Conservation (phyloP, 495 filamentous ascomycete genomes). For the Pyrenula massariospora region DNA sequence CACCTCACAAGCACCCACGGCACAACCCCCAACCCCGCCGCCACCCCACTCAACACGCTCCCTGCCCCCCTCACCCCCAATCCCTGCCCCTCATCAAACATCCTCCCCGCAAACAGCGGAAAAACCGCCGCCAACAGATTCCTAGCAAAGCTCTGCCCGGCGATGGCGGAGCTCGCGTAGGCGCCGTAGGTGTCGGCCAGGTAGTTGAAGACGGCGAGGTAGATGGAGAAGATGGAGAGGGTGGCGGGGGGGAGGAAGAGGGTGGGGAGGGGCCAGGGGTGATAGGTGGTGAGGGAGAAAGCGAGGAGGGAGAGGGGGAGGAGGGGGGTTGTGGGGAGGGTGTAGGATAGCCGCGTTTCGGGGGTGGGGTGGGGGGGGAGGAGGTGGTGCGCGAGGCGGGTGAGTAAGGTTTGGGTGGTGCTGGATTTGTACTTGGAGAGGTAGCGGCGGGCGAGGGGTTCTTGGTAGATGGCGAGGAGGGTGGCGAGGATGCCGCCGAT, state of each 20-base stretch:
- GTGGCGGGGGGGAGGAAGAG: conserved; percentile 62
- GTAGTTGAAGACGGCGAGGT: conserved; percentile 88
- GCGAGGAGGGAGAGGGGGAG: conserved; percentile 73
- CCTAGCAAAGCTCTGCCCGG: conserved; percentile 74
- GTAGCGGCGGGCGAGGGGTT: conserved; percentile 30
- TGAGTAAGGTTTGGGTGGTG: conserved; percentile 17
- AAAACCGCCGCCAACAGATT: conserved; percentile 81
- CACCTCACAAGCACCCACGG: conserved; percentile 80
- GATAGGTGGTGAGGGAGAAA: conserved; percentile 61
- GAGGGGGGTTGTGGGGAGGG: conserved; percentile 57
- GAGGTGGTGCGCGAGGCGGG: conserved; percentile 9
- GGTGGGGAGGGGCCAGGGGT: conserved; percentile 64
- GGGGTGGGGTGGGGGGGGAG: conserved; percentile 27
- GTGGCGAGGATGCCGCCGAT: conserved; percentile 59
- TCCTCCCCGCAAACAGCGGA: conserved; percentile 57
- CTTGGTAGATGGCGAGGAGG: conserved; percentile 65
- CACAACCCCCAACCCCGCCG: conserved; percentile 57
- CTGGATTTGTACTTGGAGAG: neutral
- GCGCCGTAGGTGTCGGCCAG: conserved; percentile 82
- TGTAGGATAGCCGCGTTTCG: conserved; percentile 74
- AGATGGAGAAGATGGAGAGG: conserved; percentile 82
- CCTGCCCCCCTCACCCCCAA: conserved; percentile 64
- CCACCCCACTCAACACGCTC: conserved; percentile 67
- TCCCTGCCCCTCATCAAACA: conserved; percentile 55
- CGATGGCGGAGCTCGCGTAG: conserved; percentile 77